Evolutionary conservation across 2,329 filamentous ascomycete genomes (phyloP).

Genomic region (Diaporthe caulivora): DNA sequence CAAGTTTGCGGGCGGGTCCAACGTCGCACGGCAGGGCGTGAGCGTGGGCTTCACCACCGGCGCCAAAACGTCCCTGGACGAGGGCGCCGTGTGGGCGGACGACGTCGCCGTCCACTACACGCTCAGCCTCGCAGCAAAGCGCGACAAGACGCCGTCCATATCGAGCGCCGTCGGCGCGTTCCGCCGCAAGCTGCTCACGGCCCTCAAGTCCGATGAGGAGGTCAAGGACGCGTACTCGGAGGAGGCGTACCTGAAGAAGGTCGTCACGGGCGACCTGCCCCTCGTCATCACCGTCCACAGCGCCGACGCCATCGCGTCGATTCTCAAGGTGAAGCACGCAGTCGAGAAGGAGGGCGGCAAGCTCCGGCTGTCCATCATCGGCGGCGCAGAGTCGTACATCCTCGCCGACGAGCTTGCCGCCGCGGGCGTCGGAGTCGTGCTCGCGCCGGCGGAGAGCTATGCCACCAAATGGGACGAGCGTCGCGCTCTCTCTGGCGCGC

Average conservation of each 20-base stretch:
- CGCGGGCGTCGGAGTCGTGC: slow-evolving; percentile 69
- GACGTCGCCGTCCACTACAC: slow-evolving; percentile 72
- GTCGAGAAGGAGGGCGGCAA: slow-evolving; percentile 58
- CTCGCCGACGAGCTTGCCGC: slow-evolving; percentile 69
- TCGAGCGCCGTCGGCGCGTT: slow-evolving; percentile 66
- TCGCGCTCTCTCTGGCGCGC: slow-evolving; percentile 72
- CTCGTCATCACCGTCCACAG: slow-evolving; percentile 72
- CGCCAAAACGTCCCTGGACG: slow-evolving; percentile 58
- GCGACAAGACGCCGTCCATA: slow-evolving; percentile 60
- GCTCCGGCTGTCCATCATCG: slow-evolving; percentile 69
- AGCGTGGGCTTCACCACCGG: slow-evolving; percentile 70
- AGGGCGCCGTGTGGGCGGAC: slow-evolving; percentile 64
- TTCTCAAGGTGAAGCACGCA: slow-evolving; percentile 69
- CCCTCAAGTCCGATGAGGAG: slow-evolving; percentile 55
- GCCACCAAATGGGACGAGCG: slow-evolving; percentile 70
- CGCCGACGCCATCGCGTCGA: slow-evolving; percentile 71
- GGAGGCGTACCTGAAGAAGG: slow-evolving; percentile 63
- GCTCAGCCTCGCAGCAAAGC: slow-evolving; percentile 61
- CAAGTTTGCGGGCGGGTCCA: slow-evolving; percentile 51
- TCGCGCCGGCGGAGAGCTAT: slow-evolving; percentile 70
- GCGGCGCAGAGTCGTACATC: slow-evolving; percentile 73
- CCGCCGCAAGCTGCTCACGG: slow-evolving; percentile 66
- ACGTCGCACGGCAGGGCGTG: slow-evolving; percentile 64
- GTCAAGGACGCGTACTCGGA: slow-evolving; percentile 60
- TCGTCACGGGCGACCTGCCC: slow-evolving; percentile 65